Conservation (phyloP, 805 yeast species). For the Blastobotrys chiropterorum region DNA sequence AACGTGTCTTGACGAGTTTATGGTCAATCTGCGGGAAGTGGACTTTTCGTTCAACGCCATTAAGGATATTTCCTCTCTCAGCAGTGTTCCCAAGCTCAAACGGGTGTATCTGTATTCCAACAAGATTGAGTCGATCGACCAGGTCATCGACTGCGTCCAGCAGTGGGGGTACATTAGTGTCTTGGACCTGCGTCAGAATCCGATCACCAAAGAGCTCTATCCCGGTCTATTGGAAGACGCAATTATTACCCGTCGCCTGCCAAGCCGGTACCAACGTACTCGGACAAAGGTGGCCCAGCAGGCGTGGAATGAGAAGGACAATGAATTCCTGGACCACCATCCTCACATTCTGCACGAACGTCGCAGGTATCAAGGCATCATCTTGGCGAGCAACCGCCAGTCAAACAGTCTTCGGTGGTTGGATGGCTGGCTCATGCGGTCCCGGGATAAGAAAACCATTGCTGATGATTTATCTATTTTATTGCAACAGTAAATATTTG, state of each 20-base stretch:
- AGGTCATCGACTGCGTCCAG: slow-evolving; percentile 17
- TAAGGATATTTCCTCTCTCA: slow-evolving; percentile 22
- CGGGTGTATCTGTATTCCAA: slow-evolving; percentile 26
- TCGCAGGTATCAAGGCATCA: slow-evolving; percentile 3
- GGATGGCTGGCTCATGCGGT: slow-evolving; percentile 9
- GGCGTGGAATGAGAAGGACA: slow-evolving; percentile 9
- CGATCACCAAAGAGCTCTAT: slow-evolving; percentile 24
- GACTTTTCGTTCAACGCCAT: slow-evolving; percentile 28
- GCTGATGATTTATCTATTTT: background rate
- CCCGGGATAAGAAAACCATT: background rate
- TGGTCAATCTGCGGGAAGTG: slow-evolving; percentile 29
- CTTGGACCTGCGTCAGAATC: slow-evolving; percentile 29
- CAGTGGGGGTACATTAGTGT: slow-evolving; percentile 16
- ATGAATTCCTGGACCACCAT: slow-evolving; percentile 3
- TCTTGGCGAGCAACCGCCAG: background rate
- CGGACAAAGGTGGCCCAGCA: slow-evolving; percentile 3
- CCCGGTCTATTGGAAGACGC: background rate
- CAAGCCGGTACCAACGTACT: background rate
- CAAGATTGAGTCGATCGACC: slow-evolving; percentile 17
- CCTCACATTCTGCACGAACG: background rate
- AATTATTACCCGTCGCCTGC: background rate
- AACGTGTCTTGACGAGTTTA: slow-evolving; percentile 17
- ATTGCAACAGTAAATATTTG: background rate
- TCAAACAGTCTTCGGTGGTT: slow-evolving; percentile 9
- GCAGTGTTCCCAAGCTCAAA: slow-evolving; percentile 24